Conservation (phyloP, 2,329 filamentous ascomycete species). For the Trichophyton benhamiae region DNA sequence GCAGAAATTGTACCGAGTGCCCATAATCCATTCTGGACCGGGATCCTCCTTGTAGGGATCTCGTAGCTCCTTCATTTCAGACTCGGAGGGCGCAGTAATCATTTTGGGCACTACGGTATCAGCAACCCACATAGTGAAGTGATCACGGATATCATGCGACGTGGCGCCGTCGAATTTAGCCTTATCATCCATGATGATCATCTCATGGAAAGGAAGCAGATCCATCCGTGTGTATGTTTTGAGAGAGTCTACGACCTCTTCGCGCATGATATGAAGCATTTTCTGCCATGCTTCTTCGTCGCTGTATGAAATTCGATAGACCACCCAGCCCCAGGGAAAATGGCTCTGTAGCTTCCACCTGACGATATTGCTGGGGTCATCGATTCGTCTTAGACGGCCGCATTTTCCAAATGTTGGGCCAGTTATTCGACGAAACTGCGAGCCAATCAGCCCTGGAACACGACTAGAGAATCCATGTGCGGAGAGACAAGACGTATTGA, state of each 20-base stretch:
- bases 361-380: background rate
- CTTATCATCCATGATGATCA: background rate
- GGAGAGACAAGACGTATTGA: background rate
- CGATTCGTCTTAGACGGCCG: background rate
- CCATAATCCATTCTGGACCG: background rate
- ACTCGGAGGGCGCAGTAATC: background rate
- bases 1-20: conserved; percentile 13
- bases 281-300: conserved; percentile 12
- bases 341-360: background rate
- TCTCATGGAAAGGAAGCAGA: background rate
- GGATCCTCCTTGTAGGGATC: background rate
- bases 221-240: background rate
- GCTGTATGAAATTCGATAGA: conserved; percentile 13
- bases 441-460: background rate
- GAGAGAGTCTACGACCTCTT: background rate
- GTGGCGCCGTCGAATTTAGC: background rate
- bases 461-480: background rate
- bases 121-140: conserved; percentile 1
- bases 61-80: background rate
- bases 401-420: too few relatives aligned
- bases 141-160: background rate
- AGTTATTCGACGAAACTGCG: background rate
- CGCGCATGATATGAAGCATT: conserved; percentile 8
- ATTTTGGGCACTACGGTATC: background rate
- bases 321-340: conserved; percentile 12